A percentile compares a stretch with the other conserved stretches of the same genome.
Evolutionary conservation across 1,284 basidiomycete genomes (phyloP).

Genomic region (Erythrobasidium hasegawianum): DNA sequence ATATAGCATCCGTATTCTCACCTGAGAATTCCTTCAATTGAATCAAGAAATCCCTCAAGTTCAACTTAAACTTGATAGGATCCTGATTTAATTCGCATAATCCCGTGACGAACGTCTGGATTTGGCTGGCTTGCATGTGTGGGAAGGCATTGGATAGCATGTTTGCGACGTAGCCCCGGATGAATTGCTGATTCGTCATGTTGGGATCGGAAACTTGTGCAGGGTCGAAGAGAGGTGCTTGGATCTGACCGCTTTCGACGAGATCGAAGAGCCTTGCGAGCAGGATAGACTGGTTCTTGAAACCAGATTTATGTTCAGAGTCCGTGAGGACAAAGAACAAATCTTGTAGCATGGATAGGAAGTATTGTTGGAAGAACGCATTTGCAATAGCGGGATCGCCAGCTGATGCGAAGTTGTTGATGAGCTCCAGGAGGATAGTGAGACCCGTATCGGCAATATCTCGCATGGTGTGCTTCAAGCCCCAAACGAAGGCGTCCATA

Average conservation of each 20-base stretch:
- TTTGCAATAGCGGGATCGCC: slow-evolving; percentile 68
- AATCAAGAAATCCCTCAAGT: slow-evolving; percentile 71
- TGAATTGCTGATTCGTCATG: slow-evolving; percentile 75
- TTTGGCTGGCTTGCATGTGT: slow-evolving; percentile 79
- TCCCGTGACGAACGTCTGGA: slow-evolving; percentile 74
- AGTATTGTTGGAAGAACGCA: slow-evolving; percentile 86
- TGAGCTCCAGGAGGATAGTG: slow-evolving; percentile 84
- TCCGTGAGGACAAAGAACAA: slow-evolving; percentile 97
- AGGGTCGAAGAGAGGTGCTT: slow-evolving; percentile 81
- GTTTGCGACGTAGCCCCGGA: slow-evolving; percentile 83
- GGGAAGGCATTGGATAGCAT: slow-evolving; percentile 83
- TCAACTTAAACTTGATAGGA: slow-evolving; percentile 87
- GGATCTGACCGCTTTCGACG: slow-evolving; percentile 76
- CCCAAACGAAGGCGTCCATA: slow-evolving; percentile 99
- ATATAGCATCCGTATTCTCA: slow-evolving; percentile 74
- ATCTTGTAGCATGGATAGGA: slow-evolving; percentile 88
- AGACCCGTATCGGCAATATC: slow-evolving; percentile 96
- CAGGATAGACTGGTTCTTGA: slow-evolving; percentile 54
- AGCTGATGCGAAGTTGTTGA: slow-evolving; percentile 89
- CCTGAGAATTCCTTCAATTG: slow-evolving; percentile 82
- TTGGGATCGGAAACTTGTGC: slow-evolving; percentile 66
- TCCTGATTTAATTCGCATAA: slow-evolving; percentile 84
- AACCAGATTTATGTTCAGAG: slow-evolving; percentile 91
- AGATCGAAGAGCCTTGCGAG: slow-evolving; percentile 91
- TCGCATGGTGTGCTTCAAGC: slow-evolving; percentile 99